Conservation (phyloP, 208 protist species). For the Trypanosoma rangeli region DNA sequence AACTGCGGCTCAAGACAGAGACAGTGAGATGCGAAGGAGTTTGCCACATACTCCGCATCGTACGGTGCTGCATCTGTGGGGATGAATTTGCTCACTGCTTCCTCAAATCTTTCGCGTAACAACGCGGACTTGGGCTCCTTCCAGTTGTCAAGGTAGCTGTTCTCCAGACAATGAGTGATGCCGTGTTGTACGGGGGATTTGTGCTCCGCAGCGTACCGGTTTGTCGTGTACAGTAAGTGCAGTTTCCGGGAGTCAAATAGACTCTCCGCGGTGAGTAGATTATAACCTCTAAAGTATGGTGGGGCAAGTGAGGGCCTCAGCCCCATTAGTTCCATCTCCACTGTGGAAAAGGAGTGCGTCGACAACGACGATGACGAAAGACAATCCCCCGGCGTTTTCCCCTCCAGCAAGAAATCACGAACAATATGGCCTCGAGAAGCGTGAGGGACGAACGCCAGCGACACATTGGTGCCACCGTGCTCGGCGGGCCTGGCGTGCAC, state of each 20-base stretch:
- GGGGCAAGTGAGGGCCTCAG: slow-evolving; percentile 21
- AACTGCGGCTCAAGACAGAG: slow-evolving; percentile 40
- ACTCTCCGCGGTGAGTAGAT: slow-evolving; percentile 37
- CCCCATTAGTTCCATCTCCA: too few species aligned
- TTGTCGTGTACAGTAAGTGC: slow-evolving; percentile 49
- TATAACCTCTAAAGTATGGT: slow-evolving; percentile 63
- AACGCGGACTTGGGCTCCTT: slow-evolving; percentile 46
- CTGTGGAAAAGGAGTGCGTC: not conserved
- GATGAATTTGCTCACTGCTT: slow-evolving; percentile 23
- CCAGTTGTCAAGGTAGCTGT: slow-evolving; percentile 60
- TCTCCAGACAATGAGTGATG: slow-evolving; percentile 51
- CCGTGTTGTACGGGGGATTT: slow-evolving; percentile 20
- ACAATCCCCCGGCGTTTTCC: slow-evolving; percentile 22
- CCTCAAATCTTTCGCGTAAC: slow-evolving; percentile 32
- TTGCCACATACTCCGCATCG: slow-evolving; percentile 31
- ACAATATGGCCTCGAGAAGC: slow-evolving; percentile 48
- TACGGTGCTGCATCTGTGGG: slow-evolving; percentile 1
- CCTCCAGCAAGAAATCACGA: slow-evolving; percentile 36
- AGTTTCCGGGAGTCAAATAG: slow-evolving; percentile 15
- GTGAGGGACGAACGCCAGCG: slow-evolving; percentile 35
- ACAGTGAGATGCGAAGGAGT: slow-evolving; percentile 36
- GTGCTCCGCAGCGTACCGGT: slow-evolving; percentile 41
- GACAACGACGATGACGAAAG: not conserved
- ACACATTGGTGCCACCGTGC: slow-evolving; percentile 21
- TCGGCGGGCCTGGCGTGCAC: slow-evolving; percentile 25